A percentile compares a stretch with the other conserved stretches of the same genome.
Conservation (phyloP, 371 early-diverging fungal genomes). For the Polyrhizophydium stewartii region DNA sequence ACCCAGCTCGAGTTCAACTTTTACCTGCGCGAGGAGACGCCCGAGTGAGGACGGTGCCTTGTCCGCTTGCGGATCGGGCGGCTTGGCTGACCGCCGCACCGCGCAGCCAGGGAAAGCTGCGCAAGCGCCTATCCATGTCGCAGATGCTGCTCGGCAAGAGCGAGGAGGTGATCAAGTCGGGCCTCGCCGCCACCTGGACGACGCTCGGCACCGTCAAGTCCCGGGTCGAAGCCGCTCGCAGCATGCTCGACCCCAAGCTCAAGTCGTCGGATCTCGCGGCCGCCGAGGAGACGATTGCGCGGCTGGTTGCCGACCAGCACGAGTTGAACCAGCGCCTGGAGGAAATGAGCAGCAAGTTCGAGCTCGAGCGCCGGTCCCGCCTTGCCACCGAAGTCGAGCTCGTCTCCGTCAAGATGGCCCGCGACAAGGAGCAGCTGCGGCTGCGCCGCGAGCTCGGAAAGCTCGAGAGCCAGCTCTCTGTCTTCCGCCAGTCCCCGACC, state of each 20-base stretch:
- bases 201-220: not conserved
- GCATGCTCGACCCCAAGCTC: not conserved
- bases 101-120: too few relatives aligned
- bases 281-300: not conserved
- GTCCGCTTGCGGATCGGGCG: too few relatives aligned
- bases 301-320: not conserved
- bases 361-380: not conserved
- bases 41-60: too few relatives aligned
- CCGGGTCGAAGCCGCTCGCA: not conserved
- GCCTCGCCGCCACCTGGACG: not conserved
- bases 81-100: too few relatives aligned
- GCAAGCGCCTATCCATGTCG: not conserved
- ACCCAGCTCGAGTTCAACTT: conserved; percentile 5
- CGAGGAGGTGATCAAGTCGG: not conserved
- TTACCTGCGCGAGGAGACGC: not conserved
- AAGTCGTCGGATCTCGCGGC: not conserved
- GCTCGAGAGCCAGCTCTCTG: not conserved
- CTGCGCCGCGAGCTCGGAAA: not conserved
- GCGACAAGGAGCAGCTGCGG: conserved; percentile 11
- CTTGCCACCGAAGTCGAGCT: conserved; percentile 12
- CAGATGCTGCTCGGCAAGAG: not conserved
- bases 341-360: not conserved
- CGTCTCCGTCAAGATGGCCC: conserved; percentile 6
- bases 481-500: not conserved
- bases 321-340: not conserved